Evolutionary conservation across 495 filamentous ascomycete genomes (phyloP).

Genomic region (Halenospora varia): DNA sequence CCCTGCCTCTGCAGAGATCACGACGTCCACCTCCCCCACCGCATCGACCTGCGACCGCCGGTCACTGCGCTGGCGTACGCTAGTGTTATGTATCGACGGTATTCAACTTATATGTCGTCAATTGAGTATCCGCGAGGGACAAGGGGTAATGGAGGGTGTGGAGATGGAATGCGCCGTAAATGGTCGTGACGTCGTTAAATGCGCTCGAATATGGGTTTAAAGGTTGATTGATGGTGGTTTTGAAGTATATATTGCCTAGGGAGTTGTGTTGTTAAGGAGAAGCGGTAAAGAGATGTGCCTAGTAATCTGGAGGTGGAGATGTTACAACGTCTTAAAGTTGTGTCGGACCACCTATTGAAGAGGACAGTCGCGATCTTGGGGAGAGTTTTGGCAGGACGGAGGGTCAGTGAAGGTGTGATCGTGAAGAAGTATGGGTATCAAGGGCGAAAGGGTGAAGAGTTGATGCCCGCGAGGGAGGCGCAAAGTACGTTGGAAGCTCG

Average conservation of each 20-base stretch:
- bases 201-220: not conserved
- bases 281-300: not conserved
- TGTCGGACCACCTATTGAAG: not conserved
- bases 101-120: not conserved
- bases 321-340: constrained; percentile 7
- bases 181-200: not conserved
- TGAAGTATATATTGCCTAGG: too few relatives aligned
- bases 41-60: constrained; percentile 37
- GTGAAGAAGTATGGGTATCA: too few relatives aligned
- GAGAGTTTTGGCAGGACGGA: too few relatives aligned
- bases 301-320: constrained; percentile 2
- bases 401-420: too few relatives aligned
- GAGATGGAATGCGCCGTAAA: not conserved
- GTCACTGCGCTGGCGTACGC: constrained; percentile 27
- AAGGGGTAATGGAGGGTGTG: not conserved
- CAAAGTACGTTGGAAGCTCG: not conserved
- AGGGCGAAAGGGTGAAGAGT: too few relatives aligned
- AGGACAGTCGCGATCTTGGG: not conserved
- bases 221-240: too few relatives aligned
- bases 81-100: constrained; percentile 7
- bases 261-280: not conserved
- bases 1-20: constrained; percentile 24
- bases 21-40: constrained; percentile 38
- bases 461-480: too few relatives aligned
- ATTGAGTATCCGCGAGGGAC: not conserved